These are phyloP conservation scores for Talaromyces nanjingensis DNA, from an alignment of 495 filamentous ascomycete genomes.

Conservation along the genomic window DNA sequence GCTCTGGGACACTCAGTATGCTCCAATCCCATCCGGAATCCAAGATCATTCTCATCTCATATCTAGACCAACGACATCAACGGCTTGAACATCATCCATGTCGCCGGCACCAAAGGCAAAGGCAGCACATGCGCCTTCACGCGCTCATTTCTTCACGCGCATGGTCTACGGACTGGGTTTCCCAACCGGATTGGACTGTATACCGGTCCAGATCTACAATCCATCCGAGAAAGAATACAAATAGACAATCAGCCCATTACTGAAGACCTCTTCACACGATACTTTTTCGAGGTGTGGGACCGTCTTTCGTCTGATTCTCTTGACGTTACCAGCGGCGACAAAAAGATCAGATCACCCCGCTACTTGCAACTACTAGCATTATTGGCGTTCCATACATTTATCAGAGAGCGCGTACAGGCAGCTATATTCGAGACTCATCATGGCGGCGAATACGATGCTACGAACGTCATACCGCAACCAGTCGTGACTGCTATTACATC, in stretches of 20 bases:
- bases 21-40: not conserved
- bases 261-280: conserved; percentile 45
- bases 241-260: conserved; percentile 47
- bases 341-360: conserved; percentile 35
- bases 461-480: conserved; percentile 66
- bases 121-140: conserved; percentile 44
- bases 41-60: not conserved
- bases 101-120: conserved; percentile 47
- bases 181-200: conserved; percentile 52
- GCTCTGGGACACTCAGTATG: conserved; percentile 24
- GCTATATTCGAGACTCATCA: conserved; percentile 79
- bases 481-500: conserved; percentile 63
- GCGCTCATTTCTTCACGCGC: conserved; percentile 27
- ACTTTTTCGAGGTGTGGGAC: conserved; percentile 65
- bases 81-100: conserved; percentile 35
- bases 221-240: conserved; percentile 58
- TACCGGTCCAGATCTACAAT: conserved; percentile 58
- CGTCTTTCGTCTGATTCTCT: conserved; percentile 25
- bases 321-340: not conserved
- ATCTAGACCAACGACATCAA: conserved; percentile 22
- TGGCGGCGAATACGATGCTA: conserved; percentile 78
- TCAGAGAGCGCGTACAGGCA: conserved; percentile 60
- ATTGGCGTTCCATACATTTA: conserved; percentile 68
- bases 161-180: conserved; percentile 24
- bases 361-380: conserved; percentile 62